Percentiles rank a stretch among this genome's conserved stretches.
phyloP scores from a whole-genome alignment of 2,329 filamentous ascomycete species.

The Arthrinium phaeospermum region DNA sequence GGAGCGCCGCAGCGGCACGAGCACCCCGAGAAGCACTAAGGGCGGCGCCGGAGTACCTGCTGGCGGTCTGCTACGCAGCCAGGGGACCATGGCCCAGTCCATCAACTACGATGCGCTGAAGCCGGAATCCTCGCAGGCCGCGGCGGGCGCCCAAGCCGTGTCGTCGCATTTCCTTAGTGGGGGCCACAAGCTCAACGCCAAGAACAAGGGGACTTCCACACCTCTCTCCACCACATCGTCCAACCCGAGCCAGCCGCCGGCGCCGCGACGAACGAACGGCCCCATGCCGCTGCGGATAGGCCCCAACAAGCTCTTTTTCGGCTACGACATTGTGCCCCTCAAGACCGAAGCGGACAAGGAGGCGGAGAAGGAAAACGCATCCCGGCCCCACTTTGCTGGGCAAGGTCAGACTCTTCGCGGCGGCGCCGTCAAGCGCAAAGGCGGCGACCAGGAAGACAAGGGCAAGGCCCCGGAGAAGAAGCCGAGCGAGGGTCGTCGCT shows the following conservation, averaged over 20 bases:
- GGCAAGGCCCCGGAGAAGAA: constrained; percentile 55
- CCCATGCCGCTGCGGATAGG: constrained; percentile 85
- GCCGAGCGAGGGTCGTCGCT: constrained; percentile 48
- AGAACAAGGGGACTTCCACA: constrained; percentile 74
- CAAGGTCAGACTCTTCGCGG: constrained; percentile 78
- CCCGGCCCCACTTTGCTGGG: constrained; percentile 79
- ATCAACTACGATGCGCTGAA: constrained; percentile 96
- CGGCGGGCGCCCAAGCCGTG: constrained; percentile 49
- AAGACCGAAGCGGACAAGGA: constrained; percentile 78
- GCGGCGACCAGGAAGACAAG: constrained; percentile 51
- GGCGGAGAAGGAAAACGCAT: constrained; percentile 67
- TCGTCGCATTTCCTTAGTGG: constrained; percentile 79
- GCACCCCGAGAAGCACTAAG: constrained; percentile 75
- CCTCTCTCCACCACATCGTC: constrained; percentile 67
- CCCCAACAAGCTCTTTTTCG: constrained; percentile 94
- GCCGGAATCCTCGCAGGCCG: constrained; percentile 72
- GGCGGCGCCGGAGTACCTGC: constrained; percentile 62
- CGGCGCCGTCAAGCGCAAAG: constrained; percentile 74
- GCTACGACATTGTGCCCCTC: constrained; percentile 89
- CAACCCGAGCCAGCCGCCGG: constrained; percentile 42
- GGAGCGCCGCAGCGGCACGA: constrained; percentile 72
- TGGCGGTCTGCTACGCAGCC: constrained; percentile 78
- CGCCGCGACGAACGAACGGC: constrained; percentile 66
- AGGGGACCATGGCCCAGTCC: constrained; percentile 95
- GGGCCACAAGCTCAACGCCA: constrained; percentile 82